Evolutionary conservation across 2,329 filamentous ascomycete genomes (phyloP).

Genomic region (Colletotrichum chrysophilum): DNA sequence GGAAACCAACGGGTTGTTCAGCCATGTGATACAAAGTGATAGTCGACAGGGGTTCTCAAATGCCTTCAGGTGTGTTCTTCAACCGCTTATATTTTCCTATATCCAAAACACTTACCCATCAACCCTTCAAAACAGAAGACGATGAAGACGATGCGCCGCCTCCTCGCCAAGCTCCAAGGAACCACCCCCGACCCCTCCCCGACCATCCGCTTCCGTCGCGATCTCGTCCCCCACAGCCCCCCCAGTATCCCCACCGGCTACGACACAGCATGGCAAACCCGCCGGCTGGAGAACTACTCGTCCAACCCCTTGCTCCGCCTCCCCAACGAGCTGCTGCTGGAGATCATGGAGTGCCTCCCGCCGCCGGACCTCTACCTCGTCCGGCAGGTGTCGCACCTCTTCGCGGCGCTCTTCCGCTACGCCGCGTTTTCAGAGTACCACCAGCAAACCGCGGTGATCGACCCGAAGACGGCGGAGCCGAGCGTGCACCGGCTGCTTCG

Average conservation of each 20-base stretch:
- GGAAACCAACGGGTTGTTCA: neutral
- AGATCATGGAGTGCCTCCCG: neutral
- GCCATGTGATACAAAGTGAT: accelerated
- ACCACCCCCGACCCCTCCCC: accelerated
- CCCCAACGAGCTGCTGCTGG: neutral
- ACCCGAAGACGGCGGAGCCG: neutral
- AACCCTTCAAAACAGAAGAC: neutral
- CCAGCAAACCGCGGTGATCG: accelerated
- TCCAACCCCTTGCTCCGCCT: neutral
- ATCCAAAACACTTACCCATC: accelerated
- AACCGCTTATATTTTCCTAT: accelerated
- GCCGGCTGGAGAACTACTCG: neutral
- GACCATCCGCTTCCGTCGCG: neutral
- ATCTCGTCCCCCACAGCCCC: neutral
- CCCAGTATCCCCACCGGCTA: neutral
- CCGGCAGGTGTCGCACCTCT: neutral
- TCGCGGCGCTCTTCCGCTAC: neutral
- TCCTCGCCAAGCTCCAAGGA: neutral
- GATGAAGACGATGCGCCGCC: neutral
- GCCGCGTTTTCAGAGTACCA: neutral
- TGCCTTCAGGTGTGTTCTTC: accelerated
- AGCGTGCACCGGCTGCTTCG: neutral
- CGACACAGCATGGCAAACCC: neutral
- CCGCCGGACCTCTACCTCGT: neutral
- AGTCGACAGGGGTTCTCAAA: neutral